Base-by-base conservation (phyloP, 1,139 yeast genomes). In the Saccharomyces hybrid region DNA sequence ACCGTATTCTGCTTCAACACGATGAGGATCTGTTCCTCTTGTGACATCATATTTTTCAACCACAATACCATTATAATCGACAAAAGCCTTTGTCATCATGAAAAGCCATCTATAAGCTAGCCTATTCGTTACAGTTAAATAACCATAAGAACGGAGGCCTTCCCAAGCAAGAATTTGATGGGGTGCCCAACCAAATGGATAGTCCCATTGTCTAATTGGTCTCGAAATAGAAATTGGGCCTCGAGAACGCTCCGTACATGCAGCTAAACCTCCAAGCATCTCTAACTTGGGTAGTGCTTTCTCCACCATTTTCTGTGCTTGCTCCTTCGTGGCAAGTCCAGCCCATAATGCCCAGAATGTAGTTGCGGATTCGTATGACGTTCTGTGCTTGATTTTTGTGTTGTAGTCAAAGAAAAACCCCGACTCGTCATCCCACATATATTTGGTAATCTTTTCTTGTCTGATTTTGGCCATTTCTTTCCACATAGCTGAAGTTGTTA, bases 161-260 rank as follows among this genome's bases (percentile, higher is more conserved):
- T 80, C 80, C 99, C 99, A 93, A 0, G 96, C 95, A 54, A 93
- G 73, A 23, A 93, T 88, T 70, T 93, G 99, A 70, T 95, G 99
- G 2, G 99, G 99, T 0, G 99, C 97, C 99, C 99, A 93, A 5
- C 98, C 99, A 67, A 77, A 89, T 6, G 99, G 99, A 69, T 85
- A 93, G 70, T 93, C 99, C 99, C 99, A 93, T 73, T 93, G 99
- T 70, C 98, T 80, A 32, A 88, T 82, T 26, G 96, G 97, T 63
- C 91, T 77, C 52, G 80, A 75, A 30, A 88, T 70, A 1, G 86
- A 82, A 31, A 87, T 74, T 16, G 75, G 82, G 27, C 97, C 97
- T 56, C 96, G 76, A 3, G 93, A 84, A 61, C 78, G 71, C 61
- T 82, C 79, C 0, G 97, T 86, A 47, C 98, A 96, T 0, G 97